A percentile compares a stretch with the other conserved stretches of the same genome.
These are phyloP conservation scores for Amauroascus niger DNA, from an alignment of 2,329 filamentous ascomycete genomes.

Conservation along the genomic window DNA sequence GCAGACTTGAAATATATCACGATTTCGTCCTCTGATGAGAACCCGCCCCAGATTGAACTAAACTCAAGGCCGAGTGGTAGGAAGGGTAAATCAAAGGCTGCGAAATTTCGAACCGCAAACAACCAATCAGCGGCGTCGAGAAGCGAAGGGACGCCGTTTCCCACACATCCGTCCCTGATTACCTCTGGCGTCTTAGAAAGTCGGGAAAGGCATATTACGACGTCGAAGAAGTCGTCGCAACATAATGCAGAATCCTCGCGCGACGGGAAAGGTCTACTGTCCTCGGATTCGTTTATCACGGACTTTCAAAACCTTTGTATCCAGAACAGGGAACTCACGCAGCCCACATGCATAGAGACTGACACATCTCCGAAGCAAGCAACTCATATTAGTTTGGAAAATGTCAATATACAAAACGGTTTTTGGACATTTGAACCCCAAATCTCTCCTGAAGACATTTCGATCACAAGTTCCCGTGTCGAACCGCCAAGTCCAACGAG, in stretches of 20 bases:
- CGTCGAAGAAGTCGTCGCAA: background rate
- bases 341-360: background rate
- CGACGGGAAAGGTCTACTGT: background rate
- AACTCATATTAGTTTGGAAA: background rate
- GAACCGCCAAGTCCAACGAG: background rate
- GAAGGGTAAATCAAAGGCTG: background rate
- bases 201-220: background rate
- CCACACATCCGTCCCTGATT: background rate
- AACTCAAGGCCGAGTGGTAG: no score
- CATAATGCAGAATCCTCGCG: no score
- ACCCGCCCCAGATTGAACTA: background rate
- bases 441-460: background rate
- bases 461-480: background rate
- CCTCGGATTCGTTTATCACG: background rate
- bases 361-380: background rate
- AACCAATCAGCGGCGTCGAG: background rate
- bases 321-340: background rate
- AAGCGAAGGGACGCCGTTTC: background rate
- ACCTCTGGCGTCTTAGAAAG: background rate
- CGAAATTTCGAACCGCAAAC: background rate
- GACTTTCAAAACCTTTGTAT: background rate
- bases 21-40: constrained; percentile 5
- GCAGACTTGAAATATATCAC: background rate
- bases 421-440: constrained; percentile 7
- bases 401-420: constrained; percentile 6